A percentile compares a stretch with the other conserved stretches of the same genome.
phyloP scores from a whole-genome alignment of 305 asterid species.

The Plantago lanceolata region DNA sequence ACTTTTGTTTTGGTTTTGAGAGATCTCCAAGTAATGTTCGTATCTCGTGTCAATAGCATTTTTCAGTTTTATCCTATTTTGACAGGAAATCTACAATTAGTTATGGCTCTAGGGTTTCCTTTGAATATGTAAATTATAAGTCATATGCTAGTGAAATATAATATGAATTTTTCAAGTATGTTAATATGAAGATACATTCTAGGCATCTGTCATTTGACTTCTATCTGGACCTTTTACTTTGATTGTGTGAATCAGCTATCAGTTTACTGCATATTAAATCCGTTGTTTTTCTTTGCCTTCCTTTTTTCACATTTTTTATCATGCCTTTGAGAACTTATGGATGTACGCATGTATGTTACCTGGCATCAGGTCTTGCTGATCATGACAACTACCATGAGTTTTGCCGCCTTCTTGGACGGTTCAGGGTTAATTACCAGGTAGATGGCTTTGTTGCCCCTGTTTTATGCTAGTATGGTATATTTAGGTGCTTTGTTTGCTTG shows the following conservation, averaged over 20 bases:
- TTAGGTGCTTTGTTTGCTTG: slow-evolving; percentile 3
- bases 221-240: slow-evolving; percentile 4
- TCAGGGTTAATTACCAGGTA: slow-evolving; percentile 96
- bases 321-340: slow-evolving; percentile 18
- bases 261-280: background rate
- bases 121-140: background rate
- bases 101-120: background rate
- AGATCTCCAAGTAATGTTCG: background rate
- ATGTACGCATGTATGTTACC: slow-evolving; percentile 28
- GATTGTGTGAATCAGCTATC: background rate
- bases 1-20: slow-evolving; percentile 10
- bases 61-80: background rate
- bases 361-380: slow-evolving; percentile 78
- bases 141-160: background rate
- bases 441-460: background rate
- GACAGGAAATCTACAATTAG: background rate
- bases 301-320: slow-evolving; percentile 14
- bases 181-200: slow-evolving; percentile 3
- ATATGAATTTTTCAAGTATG: slow-evolving; percentile 14
- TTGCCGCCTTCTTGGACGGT: slow-evolving; percentile 99
- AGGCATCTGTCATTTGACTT: slow-evolving; percentile 9
- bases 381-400: slow-evolving; percentile 99
- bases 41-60: slow-evolving; percentile 5
- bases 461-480: slow-evolving; percentile 5
- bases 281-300: background rate